Conservation (phyloP, 441 rosid species). For the Sinapis alba region DNA sequence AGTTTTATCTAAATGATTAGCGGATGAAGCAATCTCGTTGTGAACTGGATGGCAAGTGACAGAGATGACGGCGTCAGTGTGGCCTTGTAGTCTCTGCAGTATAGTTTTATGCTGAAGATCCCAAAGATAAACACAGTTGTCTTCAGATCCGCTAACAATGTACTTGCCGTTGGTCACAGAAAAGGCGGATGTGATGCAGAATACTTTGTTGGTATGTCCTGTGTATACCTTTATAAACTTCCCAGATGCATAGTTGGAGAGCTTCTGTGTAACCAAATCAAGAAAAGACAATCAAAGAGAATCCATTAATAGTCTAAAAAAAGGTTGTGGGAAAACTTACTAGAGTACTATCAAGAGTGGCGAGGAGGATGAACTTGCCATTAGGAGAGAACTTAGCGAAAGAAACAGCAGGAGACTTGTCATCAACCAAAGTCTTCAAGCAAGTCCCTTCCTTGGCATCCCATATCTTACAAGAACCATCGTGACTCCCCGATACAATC, state of each 20-base stretch:
- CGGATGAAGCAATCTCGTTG: conserved; percentile 85
- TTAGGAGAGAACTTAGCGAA: conserved; percentile 92
- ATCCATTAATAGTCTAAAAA: not conserved
- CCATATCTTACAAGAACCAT: conserved; percentile 98
- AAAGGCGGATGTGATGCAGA: conserved; percentile 83
- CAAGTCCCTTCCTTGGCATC: conserved; percentile 76
- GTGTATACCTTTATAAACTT: conserved; percentile 83
- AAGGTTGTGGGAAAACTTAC: too few species aligned
- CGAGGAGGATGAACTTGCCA: conserved; percentile 84
- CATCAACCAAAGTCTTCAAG: conserved; percentile 77
- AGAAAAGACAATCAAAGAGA: too few species aligned
- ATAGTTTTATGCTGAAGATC: conserved; percentile 82
- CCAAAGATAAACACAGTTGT: conserved; percentile 85
- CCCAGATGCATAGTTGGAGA: conserved; percentile 83
- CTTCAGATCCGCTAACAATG: conserved; percentile 96
- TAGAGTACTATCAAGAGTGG: conserved; percentile 82
- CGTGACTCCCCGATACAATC: conserved; percentile 89
- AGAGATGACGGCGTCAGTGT: conserved; percentile 76
- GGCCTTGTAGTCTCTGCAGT: conserved; percentile 89
- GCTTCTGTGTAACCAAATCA: conserved; percentile 78
- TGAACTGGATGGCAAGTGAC: conserved; percentile 78
- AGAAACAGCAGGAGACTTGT: conserved; percentile 68
- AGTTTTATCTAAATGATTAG: conserved; percentile 71
- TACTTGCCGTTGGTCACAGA: conserved; percentile 91
- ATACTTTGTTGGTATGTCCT: conserved; percentile 78